Percentiles rank a stretch among this genome's conserved stretches.
Conservation (phyloP, 805 yeast genomes). For the Ogataea polymorpha region DNA sequence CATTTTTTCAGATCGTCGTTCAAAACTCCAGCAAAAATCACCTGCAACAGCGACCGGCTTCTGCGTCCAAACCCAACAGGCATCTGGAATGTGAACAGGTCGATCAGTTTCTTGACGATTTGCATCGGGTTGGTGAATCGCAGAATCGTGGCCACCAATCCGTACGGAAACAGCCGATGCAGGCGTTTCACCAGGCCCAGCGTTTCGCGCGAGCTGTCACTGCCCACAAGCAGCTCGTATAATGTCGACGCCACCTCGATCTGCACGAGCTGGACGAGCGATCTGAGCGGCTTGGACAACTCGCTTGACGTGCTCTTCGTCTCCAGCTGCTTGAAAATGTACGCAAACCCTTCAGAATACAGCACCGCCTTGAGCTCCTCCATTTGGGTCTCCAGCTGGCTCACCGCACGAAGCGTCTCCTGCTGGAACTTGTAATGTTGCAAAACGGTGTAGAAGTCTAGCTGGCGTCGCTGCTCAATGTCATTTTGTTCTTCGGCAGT, state of each 20-base stretch:
- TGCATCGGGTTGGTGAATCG: slow-evolving; percentile 85
- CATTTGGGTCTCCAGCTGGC: slow-evolving; percentile 37
- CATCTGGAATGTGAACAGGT: slow-evolving; percentile 78
- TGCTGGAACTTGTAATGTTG: slow-evolving; percentile 73
- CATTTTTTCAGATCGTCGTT: slow-evolving; percentile 72
- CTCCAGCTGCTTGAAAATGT: slow-evolving; percentile 66
- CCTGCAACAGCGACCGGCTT: slow-evolving; percentile 64
- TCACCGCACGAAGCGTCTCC: slow-evolving; percentile 37
- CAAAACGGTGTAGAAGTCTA: slow-evolving; percentile 55
- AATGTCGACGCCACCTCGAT: slow-evolving; percentile 82
- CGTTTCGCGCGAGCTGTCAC: slow-evolving; percentile 76
- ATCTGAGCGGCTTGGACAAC: slow-evolving; percentile 61
- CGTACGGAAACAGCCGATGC: slow-evolving; percentile 79
- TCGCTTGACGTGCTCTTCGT: slow-evolving; percentile 47
- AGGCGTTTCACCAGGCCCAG: slow-evolving; percentile 66
- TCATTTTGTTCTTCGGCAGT: slow-evolving; percentile 50
- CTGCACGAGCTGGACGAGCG: slow-evolving; percentile 78
- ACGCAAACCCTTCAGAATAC: slow-evolving; percentile 47
- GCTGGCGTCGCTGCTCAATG: slow-evolving; percentile 50
- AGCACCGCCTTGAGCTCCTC: slow-evolving; percentile 36
- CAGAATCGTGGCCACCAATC: slow-evolving; percentile 69
- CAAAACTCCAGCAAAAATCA: slow-evolving; percentile 66
- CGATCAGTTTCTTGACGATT: slow-evolving; percentile 75
- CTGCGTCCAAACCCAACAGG: slow-evolving; percentile 43
- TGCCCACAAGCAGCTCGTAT: slow-evolving; percentile 75